A percentile compares a stretch with the other conserved stretches of the same genome.
phyloP scores from a whole-genome alignment of 371 early-diverging fungal species.

The Gilbertella persicaria region DNA sequence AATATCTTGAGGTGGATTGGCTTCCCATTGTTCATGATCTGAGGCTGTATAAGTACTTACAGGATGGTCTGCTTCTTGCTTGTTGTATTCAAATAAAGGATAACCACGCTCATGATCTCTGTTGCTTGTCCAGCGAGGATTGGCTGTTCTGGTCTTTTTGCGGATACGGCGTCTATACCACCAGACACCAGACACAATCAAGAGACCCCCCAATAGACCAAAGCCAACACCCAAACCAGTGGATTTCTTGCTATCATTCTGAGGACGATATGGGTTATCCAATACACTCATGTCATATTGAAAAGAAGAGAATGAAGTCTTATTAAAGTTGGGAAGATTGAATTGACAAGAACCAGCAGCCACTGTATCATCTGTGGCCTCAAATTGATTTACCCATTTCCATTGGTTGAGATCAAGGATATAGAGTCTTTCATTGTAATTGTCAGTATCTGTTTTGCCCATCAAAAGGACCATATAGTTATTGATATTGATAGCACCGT shows the following conservation, averaged over 20 bases:
- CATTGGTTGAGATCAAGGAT: conserved; percentile 41
- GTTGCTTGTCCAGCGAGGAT: conserved; percentile 43
- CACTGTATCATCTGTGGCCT: background rate
- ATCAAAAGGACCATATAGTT: conserved; percentile 44
- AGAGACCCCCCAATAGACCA: conserved; percentile 15
- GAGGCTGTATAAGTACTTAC: conserved; percentile 42
- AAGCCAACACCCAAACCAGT: conserved; percentile 39
- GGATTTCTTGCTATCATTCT: conserved; percentile 2
- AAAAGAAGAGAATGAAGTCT: conserved; percentile 4
- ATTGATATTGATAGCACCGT: conserved; percentile 35
- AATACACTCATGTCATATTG: conserved; percentile 20
- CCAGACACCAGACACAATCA: conserved; percentile 13
- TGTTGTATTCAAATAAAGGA: conserved; percentile 41
- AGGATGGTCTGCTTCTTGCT: conserved; percentile 11
- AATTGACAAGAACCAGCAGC: conserved; percentile 23
- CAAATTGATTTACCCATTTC: conserved; percentile 37
- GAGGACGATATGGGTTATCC: conserved; percentile 12
- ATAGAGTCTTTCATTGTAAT: conserved; percentile 29
- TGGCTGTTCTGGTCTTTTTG: conserved; percentile 22
- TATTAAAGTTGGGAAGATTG: conserved; percentile 19
- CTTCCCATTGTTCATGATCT: conserved; percentile 48
- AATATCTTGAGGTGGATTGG: conserved; percentile 2
- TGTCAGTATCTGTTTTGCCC: conserved; percentile 16
- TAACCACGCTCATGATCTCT: conserved; percentile 29
- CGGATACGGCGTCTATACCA: conserved; percentile 21